Evolutionary conservation across 1,284 basidiomycete species (phyloP).

Genomic region (Malassezia slooffiae): DNA sequence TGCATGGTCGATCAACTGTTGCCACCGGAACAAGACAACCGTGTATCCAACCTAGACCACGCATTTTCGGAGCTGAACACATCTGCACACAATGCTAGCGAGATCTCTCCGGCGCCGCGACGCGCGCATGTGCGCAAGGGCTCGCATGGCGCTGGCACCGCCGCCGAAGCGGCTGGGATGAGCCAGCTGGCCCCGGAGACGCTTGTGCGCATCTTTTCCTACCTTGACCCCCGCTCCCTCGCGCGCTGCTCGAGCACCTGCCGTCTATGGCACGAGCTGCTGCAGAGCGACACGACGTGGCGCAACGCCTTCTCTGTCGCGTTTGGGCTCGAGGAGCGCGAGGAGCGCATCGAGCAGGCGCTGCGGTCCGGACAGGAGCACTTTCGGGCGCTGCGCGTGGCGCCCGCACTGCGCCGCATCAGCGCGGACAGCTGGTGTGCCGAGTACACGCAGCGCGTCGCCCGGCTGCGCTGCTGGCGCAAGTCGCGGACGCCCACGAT

Average conservation of each 20-base stretch:
- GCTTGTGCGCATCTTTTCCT: conserved; percentile 66
- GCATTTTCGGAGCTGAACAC: no score
- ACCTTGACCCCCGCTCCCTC: conserved; percentile 60
- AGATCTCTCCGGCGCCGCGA: no score
- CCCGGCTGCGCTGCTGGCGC: conserved; percentile 53
- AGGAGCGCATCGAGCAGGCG: conserved; percentile 41
- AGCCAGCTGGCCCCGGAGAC: conserved; percentile 54
- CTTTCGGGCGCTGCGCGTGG: conserved; percentile 15
- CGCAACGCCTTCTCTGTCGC: conserved; percentile 63
- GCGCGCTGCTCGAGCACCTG: conserved; percentile 55
- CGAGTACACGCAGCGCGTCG: conserved; percentile 32
- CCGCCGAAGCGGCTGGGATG: no score
- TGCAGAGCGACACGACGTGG: conserved; percentile 72
- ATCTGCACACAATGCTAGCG: no score
- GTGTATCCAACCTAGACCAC: no score
- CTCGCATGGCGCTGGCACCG: no score
- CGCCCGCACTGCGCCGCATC: conserved; percentile 52
- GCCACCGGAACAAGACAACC: no score
- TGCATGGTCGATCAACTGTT: no score
- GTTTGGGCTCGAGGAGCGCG: conserved; percentile 59
- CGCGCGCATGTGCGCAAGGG: no score
- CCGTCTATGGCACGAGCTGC: conserved; percentile 55
- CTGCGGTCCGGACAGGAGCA: conserved; percentile 6
- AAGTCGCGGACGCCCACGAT: conserved; percentile 56
- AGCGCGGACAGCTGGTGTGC: conserved; percentile 44